phyloP scores from a whole-genome alignment of 345 rosid species.

The Populus alba region DNA sequence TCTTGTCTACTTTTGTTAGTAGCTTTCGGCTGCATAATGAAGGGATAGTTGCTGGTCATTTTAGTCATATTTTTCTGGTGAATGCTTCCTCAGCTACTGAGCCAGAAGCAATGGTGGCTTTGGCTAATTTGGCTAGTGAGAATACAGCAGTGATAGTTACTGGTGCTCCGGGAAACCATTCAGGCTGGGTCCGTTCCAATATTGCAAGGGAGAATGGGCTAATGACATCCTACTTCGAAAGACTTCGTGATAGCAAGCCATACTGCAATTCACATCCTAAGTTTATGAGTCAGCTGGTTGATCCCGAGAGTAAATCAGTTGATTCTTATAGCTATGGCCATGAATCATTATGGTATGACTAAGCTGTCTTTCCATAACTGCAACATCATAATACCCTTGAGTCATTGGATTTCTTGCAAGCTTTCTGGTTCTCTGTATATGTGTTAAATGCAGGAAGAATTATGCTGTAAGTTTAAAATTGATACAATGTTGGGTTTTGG shows the following conservation, averaged over 20 bases:
- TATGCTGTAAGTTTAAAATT: neutral
- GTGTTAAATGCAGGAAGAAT: neutral
- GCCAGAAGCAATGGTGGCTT: constrained; percentile 38
- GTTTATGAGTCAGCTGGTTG: constrained; percentile 9
- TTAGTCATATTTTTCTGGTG: constrained; percentile 33
- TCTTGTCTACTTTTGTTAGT: constrained; percentile 31
- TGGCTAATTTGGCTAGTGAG: constrained; percentile 32
- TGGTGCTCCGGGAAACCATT: constrained; percentile 15
- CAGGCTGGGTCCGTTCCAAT: constrained; percentile 31
- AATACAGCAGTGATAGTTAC: constrained; percentile 28
- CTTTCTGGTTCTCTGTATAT: neutral
- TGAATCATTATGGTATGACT: neutral
- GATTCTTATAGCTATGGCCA: neutral
- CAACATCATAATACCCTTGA: neutral
- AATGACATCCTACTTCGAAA: constrained; percentile 31
- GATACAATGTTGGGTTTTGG: too few species aligned
- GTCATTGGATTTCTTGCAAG: neutral
- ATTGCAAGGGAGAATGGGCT: constrained; percentile 29
- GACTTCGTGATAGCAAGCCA: constrained; percentile 12
- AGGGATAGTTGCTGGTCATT: constrained; percentile 34
- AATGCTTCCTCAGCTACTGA: constrained; percentile 38
- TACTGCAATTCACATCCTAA: constrained; percentile 2
- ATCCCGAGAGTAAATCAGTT: neutral
- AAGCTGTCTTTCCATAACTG: neutral
- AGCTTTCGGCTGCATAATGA: constrained; percentile 27